Percentiles rank a stretch among this genome's conserved stretches.
Conservation (phyloP, 768 basidiomycete species). For the Leccinum obscurum region DNA sequence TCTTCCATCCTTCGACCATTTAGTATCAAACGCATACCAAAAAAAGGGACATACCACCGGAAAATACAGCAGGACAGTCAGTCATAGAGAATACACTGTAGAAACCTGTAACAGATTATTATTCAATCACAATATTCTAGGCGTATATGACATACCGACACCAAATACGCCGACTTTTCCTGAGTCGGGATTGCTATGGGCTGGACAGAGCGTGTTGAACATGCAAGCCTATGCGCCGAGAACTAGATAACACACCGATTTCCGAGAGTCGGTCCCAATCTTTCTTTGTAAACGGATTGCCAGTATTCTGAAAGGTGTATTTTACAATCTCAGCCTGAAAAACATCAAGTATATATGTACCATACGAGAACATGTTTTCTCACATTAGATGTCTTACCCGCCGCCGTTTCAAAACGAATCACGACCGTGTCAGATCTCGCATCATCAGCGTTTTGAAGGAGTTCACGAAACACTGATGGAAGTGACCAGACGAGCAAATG, state of each 20-base stretch:
- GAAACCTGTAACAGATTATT: constrained; percentile 46
- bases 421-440: constrained; percentile 63
- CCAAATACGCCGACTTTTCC: constrained; percentile 70
- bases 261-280: constrained; percentile 91
- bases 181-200: constrained; percentile 92
- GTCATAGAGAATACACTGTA: constrained; percentile 80
- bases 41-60: constrained; percentile 50
- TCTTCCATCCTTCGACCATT: constrained; percentile 64
- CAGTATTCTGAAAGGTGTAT: constrained; percentile 41
- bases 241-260: constrained; percentile 59
- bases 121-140: too few relatives aligned
- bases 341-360: neutral
- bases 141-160: too few relatives aligned
- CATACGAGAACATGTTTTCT: too few relatives aligned
- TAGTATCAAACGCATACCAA: constrained; percentile 12
- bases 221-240: neutral
- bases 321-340: constrained; percentile 24
- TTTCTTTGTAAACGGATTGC: constrained; percentile 74
- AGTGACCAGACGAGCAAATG: neutral
- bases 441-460: neutral
- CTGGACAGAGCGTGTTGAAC: constrained; percentile 35
- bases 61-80: constrained; percentile 73
- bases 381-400: constrained; percentile 13
- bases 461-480: constrained; percentile 40
- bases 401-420: constrained; percentile 71